Evolutionary conservation across 768 basidiomycete genomes (phyloP).

Genomic region (Leucocoprinus sp.): DNA sequence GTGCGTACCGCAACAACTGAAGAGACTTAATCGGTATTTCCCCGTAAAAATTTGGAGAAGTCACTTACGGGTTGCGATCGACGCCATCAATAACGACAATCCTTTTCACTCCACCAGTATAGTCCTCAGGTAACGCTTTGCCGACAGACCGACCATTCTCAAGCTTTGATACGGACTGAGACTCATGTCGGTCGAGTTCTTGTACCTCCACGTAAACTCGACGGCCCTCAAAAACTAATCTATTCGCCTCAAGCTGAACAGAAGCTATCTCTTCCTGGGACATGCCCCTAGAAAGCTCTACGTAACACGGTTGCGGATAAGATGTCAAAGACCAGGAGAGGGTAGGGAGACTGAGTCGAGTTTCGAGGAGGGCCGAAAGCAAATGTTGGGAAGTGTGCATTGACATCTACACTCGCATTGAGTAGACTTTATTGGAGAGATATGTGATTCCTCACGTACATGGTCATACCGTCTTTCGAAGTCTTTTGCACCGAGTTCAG

Average conservation of each 20-base stretch:
- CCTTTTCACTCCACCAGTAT: conserved; percentile 70
- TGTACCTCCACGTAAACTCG: conserved; percentile 67
- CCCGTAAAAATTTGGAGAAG: neutral
- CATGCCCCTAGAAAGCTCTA: conserved; percentile 68
- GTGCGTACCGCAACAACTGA: conserved; percentile 79
- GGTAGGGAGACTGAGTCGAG: conserved; percentile 53
- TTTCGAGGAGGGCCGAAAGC: conserved; percentile 73
- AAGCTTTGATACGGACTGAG: conserved; percentile 25
- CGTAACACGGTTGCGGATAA: conserved; percentile 62
- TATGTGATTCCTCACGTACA: conserved; percentile 30
- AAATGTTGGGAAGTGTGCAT: conserved; percentile 84
- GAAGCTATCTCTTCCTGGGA: conserved; percentile 48
- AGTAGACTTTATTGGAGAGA: neutral
- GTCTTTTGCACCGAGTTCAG: conserved; percentile 50
- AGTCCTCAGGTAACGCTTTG: conserved; percentile 61
- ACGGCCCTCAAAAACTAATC: conserved; percentile 61
- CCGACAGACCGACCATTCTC: conserved; percentile 45
- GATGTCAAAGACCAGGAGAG: conserved; percentile 76
- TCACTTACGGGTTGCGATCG: conserved; percentile 67
- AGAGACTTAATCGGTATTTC: neutral
- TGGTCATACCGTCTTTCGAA: conserved; percentile 66
- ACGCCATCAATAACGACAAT: conserved; percentile 77
- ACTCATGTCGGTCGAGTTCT: conserved; percentile 38
- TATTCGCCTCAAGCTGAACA: conserved; percentile 60
- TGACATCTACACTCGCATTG: conserved; percentile 45